These are phyloP conservation scores for Backusella parvicylindrica DNA, from an alignment of 192 early-diverging fungal genomes.

Conservation along the genomic window DNA sequence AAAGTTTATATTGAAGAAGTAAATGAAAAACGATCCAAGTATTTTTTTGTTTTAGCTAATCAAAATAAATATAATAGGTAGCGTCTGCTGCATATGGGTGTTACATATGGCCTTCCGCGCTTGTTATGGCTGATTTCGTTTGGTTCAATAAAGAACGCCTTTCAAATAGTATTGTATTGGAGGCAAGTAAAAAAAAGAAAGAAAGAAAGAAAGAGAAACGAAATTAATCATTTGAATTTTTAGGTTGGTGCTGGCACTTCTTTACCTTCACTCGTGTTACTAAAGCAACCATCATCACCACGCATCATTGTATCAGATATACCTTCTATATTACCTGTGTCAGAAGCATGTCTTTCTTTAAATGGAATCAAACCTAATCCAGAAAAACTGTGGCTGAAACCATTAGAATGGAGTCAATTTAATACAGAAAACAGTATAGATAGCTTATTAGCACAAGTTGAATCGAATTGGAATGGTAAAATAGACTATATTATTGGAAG, in stretches of 20 bases:
- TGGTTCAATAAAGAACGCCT: constrained; percentile 35
- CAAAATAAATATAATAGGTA: constrained; percentile 29
- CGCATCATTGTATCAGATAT: constrained; percentile 41
- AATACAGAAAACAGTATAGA: constrained; percentile 30
- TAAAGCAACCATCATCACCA: constrained; percentile 18
- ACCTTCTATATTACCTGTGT: constrained; percentile 36
- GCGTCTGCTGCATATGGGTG: constrained; percentile 56
- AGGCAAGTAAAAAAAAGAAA: constrained; percentile 26
- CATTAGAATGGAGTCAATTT: constrained; percentile 49
- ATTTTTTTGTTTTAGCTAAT: neutral
- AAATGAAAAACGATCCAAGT: neutral
- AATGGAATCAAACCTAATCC: constrained; percentile 28
- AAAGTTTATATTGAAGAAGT: neutral
- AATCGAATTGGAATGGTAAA: neutral
- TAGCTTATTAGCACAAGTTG: constrained; percentile 32
- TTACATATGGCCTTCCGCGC: constrained; percentile 72
- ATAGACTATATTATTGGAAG: constrained; percentile 54
- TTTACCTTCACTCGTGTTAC: constrained; percentile 58
- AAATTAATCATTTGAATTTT: neutral
- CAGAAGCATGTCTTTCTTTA: constrained; percentile 24
- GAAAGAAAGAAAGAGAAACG: neutral
- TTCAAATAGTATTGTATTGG: constrained; percentile 26
- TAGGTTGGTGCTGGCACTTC: constrained; percentile 63
- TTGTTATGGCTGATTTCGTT: constrained; percentile 63
- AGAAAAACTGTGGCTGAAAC: constrained; percentile 34